These are phyloP conservation scores for Apiospora marii DNA, from an alignment of 2,329 filamentous ascomycete genomes.

Conservation along the genomic window DNA sequence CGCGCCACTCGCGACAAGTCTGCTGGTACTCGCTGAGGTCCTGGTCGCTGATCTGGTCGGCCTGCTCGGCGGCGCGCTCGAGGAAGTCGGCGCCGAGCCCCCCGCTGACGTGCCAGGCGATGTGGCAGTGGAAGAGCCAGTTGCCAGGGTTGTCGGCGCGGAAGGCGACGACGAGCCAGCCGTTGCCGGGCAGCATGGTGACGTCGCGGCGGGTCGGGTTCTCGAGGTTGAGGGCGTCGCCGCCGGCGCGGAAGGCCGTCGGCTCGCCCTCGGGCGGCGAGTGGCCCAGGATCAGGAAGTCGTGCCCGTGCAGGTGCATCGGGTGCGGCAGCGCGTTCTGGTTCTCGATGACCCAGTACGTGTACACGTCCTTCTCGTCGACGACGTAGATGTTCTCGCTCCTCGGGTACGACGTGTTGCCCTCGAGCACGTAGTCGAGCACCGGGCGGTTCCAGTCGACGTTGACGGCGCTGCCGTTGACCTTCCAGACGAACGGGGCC, in stretches of 20 bases:
- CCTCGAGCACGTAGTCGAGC: constrained; percentile 37
- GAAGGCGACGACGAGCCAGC: constrained; percentile 56
- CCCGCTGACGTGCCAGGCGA: constrained; percentile 56
- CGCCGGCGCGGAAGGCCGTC: constrained; percentile 27
- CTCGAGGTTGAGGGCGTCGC: constrained; percentile 39
- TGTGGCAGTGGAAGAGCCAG: constrained; percentile 57
- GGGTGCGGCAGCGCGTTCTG: constrained; percentile 32
- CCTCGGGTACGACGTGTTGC: constrained; percentile 31
- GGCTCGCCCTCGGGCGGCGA: constrained; percentile 16
- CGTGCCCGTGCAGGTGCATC: constrained; percentile 43
- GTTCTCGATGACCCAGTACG: constrained; percentile 37
- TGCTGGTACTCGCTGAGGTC: constrained; percentile 25
- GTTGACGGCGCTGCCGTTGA: constrained; percentile 32
- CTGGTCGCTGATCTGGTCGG: constrained; percentile 11
- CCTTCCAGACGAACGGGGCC: constrained; percentile 25
- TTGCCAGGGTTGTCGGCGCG: constrained; percentile 57
- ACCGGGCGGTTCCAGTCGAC: constrained; percentile 42
- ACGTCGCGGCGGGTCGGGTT: constrained; percentile 57
- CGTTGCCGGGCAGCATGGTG: constrained; percentile 50
- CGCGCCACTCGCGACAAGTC: constrained; percentile 26
- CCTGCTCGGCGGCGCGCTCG: constrained; percentile 38
- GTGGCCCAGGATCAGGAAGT: constrained; percentile 41
- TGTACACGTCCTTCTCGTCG: constrained; percentile 32
- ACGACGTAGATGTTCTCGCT: constrained; percentile 31
- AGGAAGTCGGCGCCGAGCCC: constrained; percentile 60